A percentile compares a stretch with the other conserved stretches of the same genome.
Conservation (phyloP, 75 land plant genomes). For the Azolla pinnata region DNA sequence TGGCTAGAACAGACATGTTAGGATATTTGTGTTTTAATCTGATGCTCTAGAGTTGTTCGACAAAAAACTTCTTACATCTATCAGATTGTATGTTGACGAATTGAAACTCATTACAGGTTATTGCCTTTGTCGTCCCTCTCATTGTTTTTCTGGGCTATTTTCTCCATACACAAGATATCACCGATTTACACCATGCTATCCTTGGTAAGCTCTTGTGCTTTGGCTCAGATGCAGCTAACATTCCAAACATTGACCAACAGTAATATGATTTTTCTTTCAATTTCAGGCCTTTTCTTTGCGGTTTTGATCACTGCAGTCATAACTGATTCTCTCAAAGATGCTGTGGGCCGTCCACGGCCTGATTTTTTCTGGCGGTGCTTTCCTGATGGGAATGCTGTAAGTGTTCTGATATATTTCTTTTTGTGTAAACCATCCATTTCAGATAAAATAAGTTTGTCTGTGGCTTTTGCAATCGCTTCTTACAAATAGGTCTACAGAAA, state of each 20-base stretch:
- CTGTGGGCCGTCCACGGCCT: conserved; percentile 75
- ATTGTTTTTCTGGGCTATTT: conserved; percentile 35
- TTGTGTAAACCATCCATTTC: background rate
- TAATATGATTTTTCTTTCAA: background rate
- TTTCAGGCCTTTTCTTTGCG: conserved; percentile 55
- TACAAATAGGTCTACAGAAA: conserved; percentile 35
- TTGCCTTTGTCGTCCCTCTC: conserved; percentile 57
- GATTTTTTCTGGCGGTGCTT: conserved; percentile 81
- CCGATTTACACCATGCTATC: conserved; percentile 76
- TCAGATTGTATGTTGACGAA: background rate
- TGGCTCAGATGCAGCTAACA: background rate
- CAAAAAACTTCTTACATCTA: background rate
- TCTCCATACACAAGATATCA: conserved; percentile 46
- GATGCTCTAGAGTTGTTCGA: background rate
- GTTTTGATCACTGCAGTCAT: conserved; percentile 62
- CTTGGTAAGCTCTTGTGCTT: conserved; percentile 38
- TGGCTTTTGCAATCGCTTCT: too few relatives aligned
- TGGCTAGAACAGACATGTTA: background rate
- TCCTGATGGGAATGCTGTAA: conserved; percentile 53
- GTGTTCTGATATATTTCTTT: background rate
- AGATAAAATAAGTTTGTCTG: background rate
- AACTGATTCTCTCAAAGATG: conserved; percentile 71
- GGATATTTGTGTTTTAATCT: background rate
- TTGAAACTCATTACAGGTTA: conserved; percentile 29
- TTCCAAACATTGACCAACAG: background rate